Evolutionary conservation across 1,284 basidiomycete species (phyloP).

Genomic region (Ganoderma lucidum): DNA sequence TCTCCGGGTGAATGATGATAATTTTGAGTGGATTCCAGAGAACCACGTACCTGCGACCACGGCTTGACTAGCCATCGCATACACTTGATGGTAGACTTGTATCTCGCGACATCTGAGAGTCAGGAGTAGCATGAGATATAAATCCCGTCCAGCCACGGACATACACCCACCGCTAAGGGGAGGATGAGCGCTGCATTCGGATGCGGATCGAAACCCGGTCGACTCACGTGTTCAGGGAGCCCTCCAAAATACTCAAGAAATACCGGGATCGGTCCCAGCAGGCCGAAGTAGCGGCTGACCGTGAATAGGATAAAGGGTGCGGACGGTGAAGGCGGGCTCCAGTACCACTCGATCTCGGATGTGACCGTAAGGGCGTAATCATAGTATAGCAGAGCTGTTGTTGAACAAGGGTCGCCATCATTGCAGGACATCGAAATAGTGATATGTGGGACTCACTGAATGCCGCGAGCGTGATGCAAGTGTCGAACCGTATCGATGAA

Average conservation of each 20-base stretch:
- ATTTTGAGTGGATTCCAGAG: no score
- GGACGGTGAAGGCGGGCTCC: slow-evolving; percentile 22
- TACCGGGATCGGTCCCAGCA: slow-evolving; percentile 31
- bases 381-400: slow-evolving; percentile 27
- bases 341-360: slow-evolving; percentile 27
- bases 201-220: neutral
- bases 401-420: neutral
- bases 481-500: slow-evolving; percentile 24
- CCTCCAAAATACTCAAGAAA: slow-evolving; percentile 31
- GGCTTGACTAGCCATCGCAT: slow-evolving; percentile 23
- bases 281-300: slow-evolving; percentile 28
- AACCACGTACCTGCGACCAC: slow-evolving; percentile 19
- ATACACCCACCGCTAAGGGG: slow-evolving; percentile 11
- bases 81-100: slow-evolving; percentile 26
- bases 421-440: neutral
- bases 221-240: slow-evolving; percentile 25
- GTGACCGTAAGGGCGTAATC: slow-evolving; percentile 28
- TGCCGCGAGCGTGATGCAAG: slow-evolving; percentile 25
- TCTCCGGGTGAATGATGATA: neutral
- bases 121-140: neutral
- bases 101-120: slow-evolving; percentile 26
- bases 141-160: neutral
- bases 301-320: slow-evolving; percentile 25
- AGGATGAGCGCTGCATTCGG: neutral
- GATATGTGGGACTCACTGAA: slow-evolving; percentile 19